Evolutionary conservation across 345 rosid genomes (phyloP).

Genomic region (Euphorbia lathyris): DNA sequence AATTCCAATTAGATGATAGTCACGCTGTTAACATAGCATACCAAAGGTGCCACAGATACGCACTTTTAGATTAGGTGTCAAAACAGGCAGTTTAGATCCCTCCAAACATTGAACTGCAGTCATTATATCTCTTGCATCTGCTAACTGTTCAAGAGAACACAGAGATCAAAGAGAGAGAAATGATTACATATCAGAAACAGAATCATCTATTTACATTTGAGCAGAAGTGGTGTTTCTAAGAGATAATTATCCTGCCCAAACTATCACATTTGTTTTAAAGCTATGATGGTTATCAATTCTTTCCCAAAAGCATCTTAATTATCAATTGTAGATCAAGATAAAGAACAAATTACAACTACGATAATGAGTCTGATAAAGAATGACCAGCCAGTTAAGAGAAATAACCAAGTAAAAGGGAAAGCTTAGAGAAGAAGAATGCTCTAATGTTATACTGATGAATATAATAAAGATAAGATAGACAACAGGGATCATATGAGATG

Average conservation of each 20-base stretch:
- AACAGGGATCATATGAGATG: too few species aligned
- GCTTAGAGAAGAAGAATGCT: too few species aligned
- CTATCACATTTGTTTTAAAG: constrained; percentile 5
- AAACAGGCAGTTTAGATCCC: constrained; percentile 58
- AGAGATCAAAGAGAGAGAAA: neutral
- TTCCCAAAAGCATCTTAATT: neutral
- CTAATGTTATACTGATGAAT: too few species aligned
- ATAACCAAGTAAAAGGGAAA: too few species aligned
- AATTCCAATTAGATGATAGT: constrained; percentile 1
- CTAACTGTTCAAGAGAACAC: constrained; percentile 32
- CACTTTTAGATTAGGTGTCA: constrained; percentile 71
- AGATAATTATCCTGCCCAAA: neutral
- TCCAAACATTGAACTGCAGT: constrained; percentile 40
- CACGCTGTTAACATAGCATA: neutral
- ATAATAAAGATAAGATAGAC: too few species aligned
- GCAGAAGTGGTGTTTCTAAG: neutral
- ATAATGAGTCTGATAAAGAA: too few species aligned
- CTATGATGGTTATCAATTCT: neutral
- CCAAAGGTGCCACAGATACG: constrained; percentile 10
- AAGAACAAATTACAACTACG: neutral
- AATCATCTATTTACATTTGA: too few species aligned
- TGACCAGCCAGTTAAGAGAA: too few species aligned
- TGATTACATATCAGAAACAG: neutral
- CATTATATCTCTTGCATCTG: constrained; percentile 79
- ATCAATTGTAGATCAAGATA: neutral